These are phyloP conservation scores for Aspergillus sp. DNA, from an alignment of 2,329 filamentous ascomycete genomes.

Conservation along the genomic window DNA sequence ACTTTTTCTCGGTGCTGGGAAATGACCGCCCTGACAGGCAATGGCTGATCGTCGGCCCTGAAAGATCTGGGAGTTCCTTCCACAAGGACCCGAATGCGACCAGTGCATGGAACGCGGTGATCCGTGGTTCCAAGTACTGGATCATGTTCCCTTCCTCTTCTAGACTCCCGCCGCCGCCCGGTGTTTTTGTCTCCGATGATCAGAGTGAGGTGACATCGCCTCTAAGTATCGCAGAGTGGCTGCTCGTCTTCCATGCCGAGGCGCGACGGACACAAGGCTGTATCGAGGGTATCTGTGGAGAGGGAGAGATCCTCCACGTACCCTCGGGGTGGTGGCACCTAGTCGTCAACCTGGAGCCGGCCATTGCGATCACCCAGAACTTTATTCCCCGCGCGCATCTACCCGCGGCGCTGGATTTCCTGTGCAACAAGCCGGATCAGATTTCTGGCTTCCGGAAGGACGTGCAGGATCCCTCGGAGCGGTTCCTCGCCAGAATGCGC, in stretches of 20 bases:
- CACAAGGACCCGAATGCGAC: conserved; percentile 71
- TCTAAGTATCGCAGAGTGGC: conserved; percentile 92
- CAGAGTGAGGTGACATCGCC: conserved; percentile 89
- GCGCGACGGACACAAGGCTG: conserved; percentile 69
- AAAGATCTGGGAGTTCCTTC: conserved; percentile 82
- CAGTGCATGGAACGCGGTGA: conserved; percentile 85
- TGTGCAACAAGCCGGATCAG: conserved; percentile 73
- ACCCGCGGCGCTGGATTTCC: conserved; percentile 64
- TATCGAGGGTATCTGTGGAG: conserved; percentile 71
- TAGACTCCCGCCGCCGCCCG: conserved; percentile 60
- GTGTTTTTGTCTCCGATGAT: conserved; percentile 81
- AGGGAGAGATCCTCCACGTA: conserved; percentile 83
- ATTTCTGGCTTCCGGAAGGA: conserved; percentile 74
- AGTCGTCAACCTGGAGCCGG: conserved; percentile 76
- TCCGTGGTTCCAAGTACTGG: conserved; percentile 91
- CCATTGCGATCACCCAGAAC: conserved; percentile 89
- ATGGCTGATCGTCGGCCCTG: conserved; percentile 87
- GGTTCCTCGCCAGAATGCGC: conserved; percentile 63
- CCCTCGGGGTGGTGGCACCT: conserved; percentile 96
- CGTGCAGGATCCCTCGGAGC: conserved; percentile 60
- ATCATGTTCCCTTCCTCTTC: conserved; percentile 83
- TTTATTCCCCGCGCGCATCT: conserved; percentile 75
- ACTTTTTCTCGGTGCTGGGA: conserved; percentile 73
- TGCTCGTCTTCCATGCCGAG: conserved; percentile 78
- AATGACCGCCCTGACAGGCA: conserved; percentile 72